These are phyloP conservation scores for Beauveria pseudobassiana DNA, from an alignment of 2,329 filamentous ascomycete species.

Conservation along the genomic window DNA sequence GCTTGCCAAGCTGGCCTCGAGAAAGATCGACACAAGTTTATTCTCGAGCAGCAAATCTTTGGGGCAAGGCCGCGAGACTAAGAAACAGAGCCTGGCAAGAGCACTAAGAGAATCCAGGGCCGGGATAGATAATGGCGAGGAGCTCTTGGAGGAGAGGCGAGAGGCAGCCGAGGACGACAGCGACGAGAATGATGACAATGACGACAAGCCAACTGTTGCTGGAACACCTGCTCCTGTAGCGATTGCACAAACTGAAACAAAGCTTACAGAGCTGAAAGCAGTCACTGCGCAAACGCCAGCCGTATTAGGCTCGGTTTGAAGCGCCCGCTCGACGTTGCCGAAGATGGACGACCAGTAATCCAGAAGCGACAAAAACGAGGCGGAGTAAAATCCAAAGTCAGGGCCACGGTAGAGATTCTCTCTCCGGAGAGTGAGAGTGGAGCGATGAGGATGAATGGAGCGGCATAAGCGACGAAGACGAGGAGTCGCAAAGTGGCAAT, in stretches of 20 bases:
- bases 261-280: neutral
- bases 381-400: conserved; percentile 48
- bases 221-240: conserved; percentile 7
- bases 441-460: conserved; percentile 47
- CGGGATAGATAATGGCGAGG: conserved; percentile 49
- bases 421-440: conserved; percentile 27
- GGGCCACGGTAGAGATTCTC: conserved; percentile 33
- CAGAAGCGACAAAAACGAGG: conserved; percentile 72
- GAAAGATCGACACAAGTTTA: conserved; percentile 73
- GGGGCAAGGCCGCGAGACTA: conserved; percentile 64
- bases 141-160: conserved; percentile 40
- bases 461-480: conserved; percentile 50
- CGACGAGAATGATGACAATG: conserved; percentile 23
- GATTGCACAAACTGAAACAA: conserved; percentile 4
- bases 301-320: conserved; percentile 70
- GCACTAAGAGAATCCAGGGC: conserved; percentile 58
- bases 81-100: conserved; percentile 58
- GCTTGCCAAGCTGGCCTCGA: conserved; percentile 71
- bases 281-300: conserved; percentile 6
- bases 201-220: conserved; percentile 12
- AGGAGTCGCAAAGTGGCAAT: conserved; percentile 18
- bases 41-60: conserved; percentile 72
- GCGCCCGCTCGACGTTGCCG: conserved; percentile 72
- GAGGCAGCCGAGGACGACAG: conserved; percentile 22
- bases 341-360: conserved; percentile 72